phyloP scores from a whole-genome alignment of 2,329 filamentous ascomycete genomes.

The Paecilomyces variotii region DNA sequence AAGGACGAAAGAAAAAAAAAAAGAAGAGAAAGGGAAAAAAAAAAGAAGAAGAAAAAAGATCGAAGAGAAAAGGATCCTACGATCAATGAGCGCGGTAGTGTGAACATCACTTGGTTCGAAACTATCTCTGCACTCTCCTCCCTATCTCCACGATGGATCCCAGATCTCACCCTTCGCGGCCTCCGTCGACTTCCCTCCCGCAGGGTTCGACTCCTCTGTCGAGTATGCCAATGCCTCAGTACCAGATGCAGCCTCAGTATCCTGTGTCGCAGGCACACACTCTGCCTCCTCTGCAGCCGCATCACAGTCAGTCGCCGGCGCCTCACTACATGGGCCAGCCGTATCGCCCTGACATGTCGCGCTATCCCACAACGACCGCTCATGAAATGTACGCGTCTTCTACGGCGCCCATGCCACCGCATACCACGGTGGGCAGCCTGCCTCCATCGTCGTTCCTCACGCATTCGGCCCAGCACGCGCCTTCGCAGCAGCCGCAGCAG shows the following conservation, averaged over 20 bases:
- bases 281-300: slow-evolving; percentile 39
- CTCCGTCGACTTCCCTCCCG: slow-evolving; percentile 37
- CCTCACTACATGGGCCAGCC: slow-evolving; percentile 36
- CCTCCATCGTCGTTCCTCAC: slow-evolving; percentile 36
- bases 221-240: slow-evolving; percentile 40
- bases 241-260: slow-evolving; percentile 40
- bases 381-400: slow-evolving; percentile 37
- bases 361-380: slow-evolving; percentile 32
- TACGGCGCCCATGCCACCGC: slow-evolving; percentile 34
- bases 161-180: slow-evolving; percentile 35
- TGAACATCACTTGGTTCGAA: slow-evolving; percentile 11
- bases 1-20: background rate
- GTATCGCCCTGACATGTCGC: slow-evolving; percentile 35
- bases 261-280: slow-evolving; percentile 36
- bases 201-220: slow-evolving; percentile 38
- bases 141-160: slow-evolving; percentile 29
- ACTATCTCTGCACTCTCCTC: slow-evolving; percentile 7
- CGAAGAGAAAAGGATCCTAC: background rate
- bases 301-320: slow-evolving; percentile 37
- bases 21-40: too few relatives aligned
- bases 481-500: slow-evolving; percentile 30
- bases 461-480: slow-evolving; percentile 30
- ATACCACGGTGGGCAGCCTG: slow-evolving; percentile 34
- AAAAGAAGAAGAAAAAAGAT: background rate
- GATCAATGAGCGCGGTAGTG: slow-evolving; percentile 29